A percentile compares a stretch with the other conserved stretches of the same genome.
These are phyloP conservation scores for Auricularia auricula-judae DNA, from an alignment of 768 basidiomycete species.

Conservation along the genomic window DNA sequence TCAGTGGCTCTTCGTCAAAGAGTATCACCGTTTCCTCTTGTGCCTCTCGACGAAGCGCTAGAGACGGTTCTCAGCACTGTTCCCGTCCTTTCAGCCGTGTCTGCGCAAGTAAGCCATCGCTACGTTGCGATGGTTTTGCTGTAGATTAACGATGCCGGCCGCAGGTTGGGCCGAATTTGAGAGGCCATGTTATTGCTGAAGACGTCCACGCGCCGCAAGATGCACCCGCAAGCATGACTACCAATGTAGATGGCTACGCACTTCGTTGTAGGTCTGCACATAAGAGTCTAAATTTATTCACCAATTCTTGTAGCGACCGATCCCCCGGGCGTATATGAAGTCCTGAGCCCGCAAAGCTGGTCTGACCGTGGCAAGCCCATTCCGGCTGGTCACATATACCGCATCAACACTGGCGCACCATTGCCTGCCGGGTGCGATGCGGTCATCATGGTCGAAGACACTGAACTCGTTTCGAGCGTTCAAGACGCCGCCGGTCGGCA, in stretches of 20 bases:
- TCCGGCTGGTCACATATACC: slow-evolving; percentile 43
- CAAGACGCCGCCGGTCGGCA: slow-evolving; percentile 27
- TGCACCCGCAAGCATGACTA: slow-evolving; percentile 54
- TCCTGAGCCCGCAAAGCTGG: slow-evolving; percentile 42
- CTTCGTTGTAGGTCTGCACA: slow-evolving; percentile 40
- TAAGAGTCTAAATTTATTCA: too few relatives aligned
- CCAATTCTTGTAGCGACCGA: slow-evolving; percentile 39
- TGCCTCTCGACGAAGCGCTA: slow-evolving; percentile 59
- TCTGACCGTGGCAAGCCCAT: slow-evolving; percentile 25
- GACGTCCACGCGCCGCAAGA: slow-evolving; percentile 56
- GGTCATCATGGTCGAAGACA: slow-evolving; percentile 92
- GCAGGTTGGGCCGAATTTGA: slow-evolving; percentile 50
- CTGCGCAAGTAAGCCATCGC: slow-evolving; percentile 30
- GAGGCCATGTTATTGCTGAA: slow-evolving; percentile 64
- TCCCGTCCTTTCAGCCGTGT: slow-evolving; percentile 27
- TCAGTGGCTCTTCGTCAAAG: slow-evolving; percentile 63
- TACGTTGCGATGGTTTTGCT: neutral
- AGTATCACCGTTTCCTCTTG: slow-evolving; percentile 63
- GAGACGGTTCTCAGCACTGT: slow-evolving; percentile 40
- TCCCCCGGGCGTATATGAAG: slow-evolving; percentile 52
- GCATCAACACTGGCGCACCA: slow-evolving; percentile 81
- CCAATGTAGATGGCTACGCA: slow-evolving; percentile 87
- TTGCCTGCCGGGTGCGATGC: slow-evolving; percentile 65
- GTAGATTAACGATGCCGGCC: neutral
- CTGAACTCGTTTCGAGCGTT: slow-evolving; percentile 50